A percentile compares a stretch with the other conserved stretches of the same genome.
phyloP scores from a whole-genome alignment of 352 stramenopile genomes.

The Globisporangium cylindrosporum region DNA sequence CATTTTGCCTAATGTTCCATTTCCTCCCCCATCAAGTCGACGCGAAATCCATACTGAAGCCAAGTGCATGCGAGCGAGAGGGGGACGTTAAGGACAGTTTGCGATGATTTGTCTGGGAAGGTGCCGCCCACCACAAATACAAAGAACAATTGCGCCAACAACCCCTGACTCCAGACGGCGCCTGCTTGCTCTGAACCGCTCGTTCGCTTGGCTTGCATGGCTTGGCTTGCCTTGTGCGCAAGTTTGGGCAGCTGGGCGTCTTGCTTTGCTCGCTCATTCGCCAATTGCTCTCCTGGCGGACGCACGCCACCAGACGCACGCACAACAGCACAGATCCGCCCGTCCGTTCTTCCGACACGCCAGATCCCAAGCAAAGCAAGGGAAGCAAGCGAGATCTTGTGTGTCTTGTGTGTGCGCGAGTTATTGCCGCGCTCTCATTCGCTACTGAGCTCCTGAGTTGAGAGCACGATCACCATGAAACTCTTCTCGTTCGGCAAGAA shows the following conservation, averaged over 20 bases:
- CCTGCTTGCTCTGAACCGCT: not conserved
- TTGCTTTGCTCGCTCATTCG: constrained; percentile 2
- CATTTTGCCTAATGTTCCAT: not conserved
- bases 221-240: not conserved
- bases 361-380: not conserved
- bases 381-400: not conserved
- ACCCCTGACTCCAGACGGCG: too few species aligned
- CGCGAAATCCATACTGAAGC: not conserved
- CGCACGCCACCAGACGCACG: not conserved
- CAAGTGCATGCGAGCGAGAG: constrained; percentile 6
- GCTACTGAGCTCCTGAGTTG: not conserved
- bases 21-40: not conserved
- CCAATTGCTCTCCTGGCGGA: constrained; percentile 5
- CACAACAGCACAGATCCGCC: not conserved
- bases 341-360: not conserved
- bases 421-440: not conserved
- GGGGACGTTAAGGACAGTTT: not conserved
- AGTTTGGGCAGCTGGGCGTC: not conserved
- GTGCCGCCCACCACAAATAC: not conserved
- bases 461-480: constrained; percentile 1
- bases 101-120: constrained; percentile 1
- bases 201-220: not conserved
- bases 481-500: constrained; percentile 15
- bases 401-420: not conserved
- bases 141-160: not conserved